These are phyloP conservation scores for Jasminum sambac DNA, from an alignment of 257 asterid genomes.

Conservation along the genomic window DNA sequence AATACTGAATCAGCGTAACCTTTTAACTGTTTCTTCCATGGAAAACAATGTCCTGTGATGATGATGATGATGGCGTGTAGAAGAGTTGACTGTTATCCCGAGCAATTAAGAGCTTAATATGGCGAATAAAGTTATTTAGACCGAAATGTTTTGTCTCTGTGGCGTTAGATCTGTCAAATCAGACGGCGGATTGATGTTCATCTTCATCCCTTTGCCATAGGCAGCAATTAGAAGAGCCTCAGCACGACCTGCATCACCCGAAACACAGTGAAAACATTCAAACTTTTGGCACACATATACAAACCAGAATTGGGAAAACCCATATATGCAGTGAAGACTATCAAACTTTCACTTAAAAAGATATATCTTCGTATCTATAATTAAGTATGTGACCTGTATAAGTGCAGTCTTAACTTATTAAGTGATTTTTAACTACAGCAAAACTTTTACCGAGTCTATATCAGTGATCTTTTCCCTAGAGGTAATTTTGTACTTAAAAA, in stretches of 20 bases:
- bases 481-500: no score
- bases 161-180: constrained; percentile 28
- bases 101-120: constrained; percentile 8
- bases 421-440: no score
- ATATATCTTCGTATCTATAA: no score
- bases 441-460: no score
- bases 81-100: background rate
- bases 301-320: no score
- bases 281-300: no score
- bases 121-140: constrained; percentile 13
- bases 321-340: no score
- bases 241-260: constrained; percentile 67
- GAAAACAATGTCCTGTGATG: background rate
- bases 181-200: constrained; percentile 29
- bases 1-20: background rate
- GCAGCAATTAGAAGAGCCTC: constrained; percentile 92
- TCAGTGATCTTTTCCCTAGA: no score
- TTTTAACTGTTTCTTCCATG: background rate
- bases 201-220: constrained; percentile 66
- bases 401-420: no score
- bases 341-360: no score
- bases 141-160: constrained; percentile 22
- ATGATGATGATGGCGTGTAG: background rate
- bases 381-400: no score
- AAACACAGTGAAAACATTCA: background rate